Evolutionary conservation across 306 rosid species (phyloP).

Genomic region (Sophora flavescens): DNA sequence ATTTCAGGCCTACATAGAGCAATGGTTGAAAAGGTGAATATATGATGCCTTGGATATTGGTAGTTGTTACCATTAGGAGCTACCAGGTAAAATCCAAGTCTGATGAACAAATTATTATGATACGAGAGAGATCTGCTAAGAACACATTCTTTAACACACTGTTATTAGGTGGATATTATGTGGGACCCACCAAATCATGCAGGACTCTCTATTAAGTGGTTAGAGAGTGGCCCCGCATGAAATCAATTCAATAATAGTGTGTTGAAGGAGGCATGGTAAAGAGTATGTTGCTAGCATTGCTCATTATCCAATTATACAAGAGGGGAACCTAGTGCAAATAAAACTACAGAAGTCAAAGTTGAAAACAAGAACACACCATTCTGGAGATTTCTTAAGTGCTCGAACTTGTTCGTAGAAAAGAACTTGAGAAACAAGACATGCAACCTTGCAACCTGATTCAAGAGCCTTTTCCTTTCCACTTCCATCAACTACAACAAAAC

Average conservation of each 20-base stretch:
- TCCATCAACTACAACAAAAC: slow-evolving; percentile 84
- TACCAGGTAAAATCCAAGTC: slow-evolving; percentile 19
- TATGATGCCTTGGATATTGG: not conserved
- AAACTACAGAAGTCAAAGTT: slow-evolving; percentile 1
- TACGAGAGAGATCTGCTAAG: too few relatives aligned
- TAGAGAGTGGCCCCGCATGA: too few relatives aligned
- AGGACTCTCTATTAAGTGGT: too few relatives aligned
- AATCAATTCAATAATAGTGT: too few relatives aligned
- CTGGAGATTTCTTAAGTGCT: slow-evolving; percentile 67
- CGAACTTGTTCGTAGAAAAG: slow-evolving; percentile 85
- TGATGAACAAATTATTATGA: not conserved
- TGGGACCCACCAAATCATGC: too few relatives aligned
- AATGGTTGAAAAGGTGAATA: slow-evolving; percentile 38
- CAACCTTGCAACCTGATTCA: slow-evolving; percentile 93
- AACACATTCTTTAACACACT: too few relatives aligned
- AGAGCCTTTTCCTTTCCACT: slow-evolving; percentile 86
- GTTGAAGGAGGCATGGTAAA: too few relatives aligned
- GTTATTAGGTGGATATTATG: too few relatives aligned
- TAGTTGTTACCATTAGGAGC: not conserved
- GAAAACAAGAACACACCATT: slow-evolving; percentile 63
- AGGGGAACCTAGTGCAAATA: slow-evolving; percentile 3
- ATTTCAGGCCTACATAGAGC: slow-evolving; percentile 72
- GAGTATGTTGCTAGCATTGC: too few relatives aligned
- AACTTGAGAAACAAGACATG: slow-evolving; percentile 83
- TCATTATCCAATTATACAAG: not conserved